A percentile compares a stretch with the other conserved stretches of the same genome.
phyloP scores from a whole-genome alignment of 2,329 filamentous ascomycete species.

The Coniochaeta hoffmannii region DNA sequence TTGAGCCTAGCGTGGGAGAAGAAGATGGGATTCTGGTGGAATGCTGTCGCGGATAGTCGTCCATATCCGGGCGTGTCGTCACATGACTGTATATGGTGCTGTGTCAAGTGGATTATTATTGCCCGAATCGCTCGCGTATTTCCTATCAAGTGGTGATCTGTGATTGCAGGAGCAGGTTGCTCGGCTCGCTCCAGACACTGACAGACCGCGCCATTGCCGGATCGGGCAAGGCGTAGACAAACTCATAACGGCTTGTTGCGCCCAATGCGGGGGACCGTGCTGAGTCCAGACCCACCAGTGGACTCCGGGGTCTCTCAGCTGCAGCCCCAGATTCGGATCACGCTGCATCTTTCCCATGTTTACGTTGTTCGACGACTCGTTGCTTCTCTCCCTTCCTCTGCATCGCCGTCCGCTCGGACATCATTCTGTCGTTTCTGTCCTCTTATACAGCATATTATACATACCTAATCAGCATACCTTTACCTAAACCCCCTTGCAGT shows the following conservation, averaged over 20 bases:
- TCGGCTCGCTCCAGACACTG: neutral
- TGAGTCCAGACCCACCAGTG: neutral
- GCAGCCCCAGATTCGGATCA: slow-evolving; percentile 1
- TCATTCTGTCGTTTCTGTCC: neutral
- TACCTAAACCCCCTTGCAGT: neutral
- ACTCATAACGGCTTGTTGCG: neutral
- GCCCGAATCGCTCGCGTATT: no score
- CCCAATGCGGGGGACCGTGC: neutral
- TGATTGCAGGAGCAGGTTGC: no score
- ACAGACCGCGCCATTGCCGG: neutral
- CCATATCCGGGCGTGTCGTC: no score
- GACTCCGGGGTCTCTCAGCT: neutral
- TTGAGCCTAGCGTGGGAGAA: no score
- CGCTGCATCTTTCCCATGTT: slow-evolving; percentile 2
- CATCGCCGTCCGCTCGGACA: neutral
- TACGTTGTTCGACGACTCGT: neutral
- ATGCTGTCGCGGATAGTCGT: no score
- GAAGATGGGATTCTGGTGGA: no score
- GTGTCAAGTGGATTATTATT: no score
- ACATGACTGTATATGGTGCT: no score
- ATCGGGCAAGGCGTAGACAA: neutral
- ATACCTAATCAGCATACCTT: neutral
- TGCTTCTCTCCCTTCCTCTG: neutral
- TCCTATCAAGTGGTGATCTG: no score
- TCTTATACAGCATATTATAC: neutral